Evolutionary conservation across 2,329 filamentous ascomycete genomes (phyloP).

Genomic region (Monosporascus sp.): DNA sequence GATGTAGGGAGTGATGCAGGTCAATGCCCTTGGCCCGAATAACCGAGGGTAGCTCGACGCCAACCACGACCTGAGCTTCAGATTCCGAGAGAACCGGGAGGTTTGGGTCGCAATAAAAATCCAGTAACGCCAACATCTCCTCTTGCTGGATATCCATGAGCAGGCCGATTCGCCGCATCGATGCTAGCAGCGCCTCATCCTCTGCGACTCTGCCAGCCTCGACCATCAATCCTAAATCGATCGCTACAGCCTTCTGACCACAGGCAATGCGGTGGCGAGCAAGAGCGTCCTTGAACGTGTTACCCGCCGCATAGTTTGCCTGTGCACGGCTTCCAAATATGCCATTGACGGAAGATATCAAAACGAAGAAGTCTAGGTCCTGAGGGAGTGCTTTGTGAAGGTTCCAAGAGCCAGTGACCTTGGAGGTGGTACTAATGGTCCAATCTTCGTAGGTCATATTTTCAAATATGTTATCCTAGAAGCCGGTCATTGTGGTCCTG

Average conservation of each 20-base stretch:
- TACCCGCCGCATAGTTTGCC: not conserved
- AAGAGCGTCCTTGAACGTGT: not conserved
- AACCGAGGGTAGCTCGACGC: not conserved
- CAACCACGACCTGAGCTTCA: conserved; percentile 4
- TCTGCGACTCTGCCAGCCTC: not conserved
- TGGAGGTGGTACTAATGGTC: not conserved
- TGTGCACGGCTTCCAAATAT: too few species aligned
- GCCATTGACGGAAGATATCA: not conserved
- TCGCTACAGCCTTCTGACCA: not conserved
- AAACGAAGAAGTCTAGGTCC: conserved; percentile 24
- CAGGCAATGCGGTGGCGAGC: not conserved
- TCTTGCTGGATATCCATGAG: conserved; percentile 6
- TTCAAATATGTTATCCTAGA: conserved; percentile 4
- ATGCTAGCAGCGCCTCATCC: not conserved
- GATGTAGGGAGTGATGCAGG: conserved; percentile 4
- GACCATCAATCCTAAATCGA: not conserved
- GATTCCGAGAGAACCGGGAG: conserved; percentile 1
- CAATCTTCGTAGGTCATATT: conserved; percentile 6
- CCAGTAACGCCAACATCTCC: conserved; percentile 2
- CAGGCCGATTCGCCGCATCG: conserved; percentile 2
- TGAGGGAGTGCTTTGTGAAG: conserved; percentile 11
- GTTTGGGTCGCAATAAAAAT: conserved; percentile 7
- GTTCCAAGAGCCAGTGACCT: conserved; percentile 8
- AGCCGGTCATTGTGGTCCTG: not conserved
- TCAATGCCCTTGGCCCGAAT: conserved; percentile 5